Base-by-base conservation (phyloP, 305 asterid genomes). In the Andrographis paniculata region DNA sequence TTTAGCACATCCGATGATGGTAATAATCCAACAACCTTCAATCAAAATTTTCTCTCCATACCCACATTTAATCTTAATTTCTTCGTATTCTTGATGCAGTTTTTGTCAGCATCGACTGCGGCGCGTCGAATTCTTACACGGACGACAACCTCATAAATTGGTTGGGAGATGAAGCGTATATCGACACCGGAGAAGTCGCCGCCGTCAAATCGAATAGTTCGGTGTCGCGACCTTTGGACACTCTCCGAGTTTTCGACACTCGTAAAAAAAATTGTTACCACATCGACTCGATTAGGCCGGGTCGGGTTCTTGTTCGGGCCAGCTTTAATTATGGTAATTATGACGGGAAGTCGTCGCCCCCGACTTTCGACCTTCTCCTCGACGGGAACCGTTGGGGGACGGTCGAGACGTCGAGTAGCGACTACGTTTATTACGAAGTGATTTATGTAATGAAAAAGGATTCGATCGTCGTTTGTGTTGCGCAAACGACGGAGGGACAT, bases 271-370 rank as follows among this genome's bases (percentile, higher is more conserved):
- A 76, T 46, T 84, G 95, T 48, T 84, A 72, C 66, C 2, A 19
- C 2, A 61, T 76, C 40, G 16, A 24, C 46, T 44, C 42, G 1
- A 42, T 47, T 3, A 22, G 3, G 31, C 54, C 46, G 1, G 69
- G 52, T 18, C 64, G 72, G 7, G 59, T 81, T 24, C 72, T 78
- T 0, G 54, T 75, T 9, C 80, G 87, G 1, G 91, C 84, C 7
- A 58, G 69, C 42, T 84, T 84, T 56, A 13, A 61, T 66, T 84
- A 84, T n/a, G 95, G 95, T 14, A 84, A 84, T 45, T 82, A 85
- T 35, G 95, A 81, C 46, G 46, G 45, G 10, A 76, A 62, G 58
- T 66, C 77, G 0, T 48, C 72, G 31, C 91, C 91, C 12, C 95
- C 95, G 0, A 41, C 71, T 0, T 85, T 85, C 27, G 69, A 69